These are phyloP conservation scores for Cyclotella baltica DNA, from an alignment of 108 stramenopile species.

Conservation along the genomic window DNA sequence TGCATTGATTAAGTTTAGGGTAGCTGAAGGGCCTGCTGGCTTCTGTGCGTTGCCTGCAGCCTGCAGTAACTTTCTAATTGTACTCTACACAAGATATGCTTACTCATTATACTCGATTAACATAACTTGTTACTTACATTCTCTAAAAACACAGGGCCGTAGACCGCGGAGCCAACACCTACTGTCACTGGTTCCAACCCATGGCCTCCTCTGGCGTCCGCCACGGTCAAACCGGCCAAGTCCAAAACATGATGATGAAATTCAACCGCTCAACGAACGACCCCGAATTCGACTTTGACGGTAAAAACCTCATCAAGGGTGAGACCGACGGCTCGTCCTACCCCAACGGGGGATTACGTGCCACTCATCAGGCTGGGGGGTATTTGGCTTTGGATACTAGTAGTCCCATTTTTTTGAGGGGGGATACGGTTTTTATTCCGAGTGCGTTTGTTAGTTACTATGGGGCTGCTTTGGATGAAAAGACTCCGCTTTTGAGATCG, in stretches of 20 bases:
- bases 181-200: slow-evolving; percentile 97
- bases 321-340: slow-evolving; percentile 96
- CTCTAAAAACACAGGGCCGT: slow-evolving; percentile 68
- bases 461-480: slow-evolving; percentile 96
- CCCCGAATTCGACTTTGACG: slow-evolving; percentile 92
- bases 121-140: neutral
- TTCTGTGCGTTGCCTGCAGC: no score
- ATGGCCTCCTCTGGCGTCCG: slow-evolving; percentile 91
- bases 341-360: slow-evolving; percentile 96
- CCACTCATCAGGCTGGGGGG: slow-evolving; percentile 93
- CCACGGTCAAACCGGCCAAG: slow-evolving; percentile 93
- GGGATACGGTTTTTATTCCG: slow-evolving; percentile 95
- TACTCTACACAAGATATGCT: no score
- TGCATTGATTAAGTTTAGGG: no score
- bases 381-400: slow-evolving; percentile 92
- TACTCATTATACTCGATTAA: neutral
- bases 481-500: slow-evolving; percentile 93
- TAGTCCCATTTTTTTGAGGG: slow-evolving; percentile 90
- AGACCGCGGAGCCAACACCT: slow-evolving; percentile 93
- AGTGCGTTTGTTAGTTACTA: slow-evolving; percentile 91
- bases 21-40: no score
- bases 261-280: slow-evolving; percentile 82
- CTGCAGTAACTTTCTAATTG: no score
- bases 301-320: slow-evolving; percentile 91
- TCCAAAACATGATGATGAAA: slow-evolving; percentile 95